Evolutionary conservation across 2,329 filamentous ascomycete genomes (phyloP), one percentile per base, ranked within the genome.

Genomic region (Aspergillus latus): DNA sequence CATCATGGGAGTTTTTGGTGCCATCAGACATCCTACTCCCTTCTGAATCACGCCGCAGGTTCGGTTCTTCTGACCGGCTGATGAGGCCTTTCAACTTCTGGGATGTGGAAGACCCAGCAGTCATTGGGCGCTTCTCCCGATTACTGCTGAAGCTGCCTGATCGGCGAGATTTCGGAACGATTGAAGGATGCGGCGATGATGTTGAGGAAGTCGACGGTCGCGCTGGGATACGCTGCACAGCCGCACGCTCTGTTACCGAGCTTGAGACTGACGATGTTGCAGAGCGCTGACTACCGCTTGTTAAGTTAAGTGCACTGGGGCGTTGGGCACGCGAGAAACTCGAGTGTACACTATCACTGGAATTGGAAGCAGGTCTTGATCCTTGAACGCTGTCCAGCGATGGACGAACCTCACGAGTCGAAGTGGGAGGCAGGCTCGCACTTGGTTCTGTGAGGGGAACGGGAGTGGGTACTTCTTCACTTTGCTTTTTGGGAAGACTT

Each of bases 71-170:
- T 8, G 64, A 65, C 16, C 72, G 66, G 46, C 54, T 64, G 58
- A 78, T 75, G 15, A 78, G 64, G 16, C 75, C 73, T 61, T 76
- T 79, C 5, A 78, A 59, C 57, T 76, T 78, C 45, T 72, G 72
- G 0, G 74, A 76, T 28, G 72, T 71, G 3, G 71, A 64, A 9
- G 74, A 75, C n/a, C 72, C 68, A n/a, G 74, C 67, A 32, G 74
- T 76, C 32, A 72, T 61, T 15, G 74, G 74, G 21, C 74, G 72
- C 54, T 65, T 73, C n/a, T 74, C 73, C 29, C 68, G 71, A 40
- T 64, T 53, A 53, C 73, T 74, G 57, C 71, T 66, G 52, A 74
- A 68, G 59, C 74, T 77, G 40, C 68, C 70, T 8, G 75, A 77
- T 16, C 74, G 71, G 53, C 70, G 70, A 30, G 72, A 60, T 49